Evolutionary conservation across 1,284 basidiomycete genomes (phyloP), one percentile per base, ranked within the genome.

Genomic region (Earliella scabrosa): DNA sequence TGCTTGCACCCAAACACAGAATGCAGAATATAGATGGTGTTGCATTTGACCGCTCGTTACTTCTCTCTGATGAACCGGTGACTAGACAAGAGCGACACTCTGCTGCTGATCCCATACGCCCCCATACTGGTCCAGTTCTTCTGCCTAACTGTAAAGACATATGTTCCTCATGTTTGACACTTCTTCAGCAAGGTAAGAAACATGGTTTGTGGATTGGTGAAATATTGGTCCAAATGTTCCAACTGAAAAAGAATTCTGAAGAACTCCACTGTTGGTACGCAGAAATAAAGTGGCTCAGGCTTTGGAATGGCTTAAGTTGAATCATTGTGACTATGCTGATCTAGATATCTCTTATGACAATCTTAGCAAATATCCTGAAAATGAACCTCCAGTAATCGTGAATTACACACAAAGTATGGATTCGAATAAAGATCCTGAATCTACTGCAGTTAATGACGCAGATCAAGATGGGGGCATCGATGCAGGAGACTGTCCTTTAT

Each of bases 311-410:
- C 9, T 34, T 3, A 34, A 34, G n/a, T 16, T 34, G 3, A 34
- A 34, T 34, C 72, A 78, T 56, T 23, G 18, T 13, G 71, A 72
- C 43, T 79, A 79, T 50, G 27, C 20, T 16, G 71, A 77, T 52
- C 20, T 78, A 1, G 48, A 64, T 16, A 75, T 78, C 11, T 72
- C 70, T 3, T 21, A 66, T 6, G 61, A 71, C 4, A 75, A 76
- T 55, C 35, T 79, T 4, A 32, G 65, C 67, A 20, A 53, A 14
- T 78, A 78, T 64, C 47, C 66, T 10, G 32, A 34, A 34, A 68
- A 74, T 46, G 50, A 26, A 9, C 63, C 68, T 8, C 73, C 74
- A 24, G 72, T 75, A 2, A 26, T 56, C n/a, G n/a, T n/a, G n/a
- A 63, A 68, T n/a, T 75, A 66, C 54, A 45, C 46, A 27, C 7